phyloP scores from a whole-genome alignment of 371 early-diverging fungal genomes.

The Mortierella sp. region DNA sequence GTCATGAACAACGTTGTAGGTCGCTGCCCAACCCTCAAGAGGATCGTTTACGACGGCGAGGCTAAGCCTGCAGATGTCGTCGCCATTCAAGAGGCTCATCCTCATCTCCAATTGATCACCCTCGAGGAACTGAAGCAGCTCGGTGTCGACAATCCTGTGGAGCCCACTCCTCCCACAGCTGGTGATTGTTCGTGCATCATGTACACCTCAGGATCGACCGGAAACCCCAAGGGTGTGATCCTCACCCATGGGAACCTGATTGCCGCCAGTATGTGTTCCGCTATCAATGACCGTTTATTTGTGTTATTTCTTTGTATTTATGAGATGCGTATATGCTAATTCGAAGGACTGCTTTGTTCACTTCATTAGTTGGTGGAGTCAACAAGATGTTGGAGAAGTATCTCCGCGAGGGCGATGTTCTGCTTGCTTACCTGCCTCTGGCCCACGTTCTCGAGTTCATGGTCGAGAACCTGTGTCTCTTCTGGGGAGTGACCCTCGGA shows the following conservation, averaged over 20 bases:
- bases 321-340: too few species aligned
- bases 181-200: slow-evolving; percentile 91
- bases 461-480: slow-evolving; percentile 78
- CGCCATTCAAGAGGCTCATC: slow-evolving; percentile 36
- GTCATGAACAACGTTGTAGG: slow-evolving; percentile 68
- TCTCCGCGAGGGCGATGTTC: slow-evolving; percentile 61
- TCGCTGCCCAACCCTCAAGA: slow-evolving; percentile 69
- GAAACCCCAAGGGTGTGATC: slow-evolving; percentile 91
- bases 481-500: slow-evolving; percentile 80
- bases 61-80: slow-evolving; percentile 60
- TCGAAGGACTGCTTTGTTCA: background rate
- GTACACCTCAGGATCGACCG: slow-evolving; percentile 97
- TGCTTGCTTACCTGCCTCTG: slow-evolving; percentile 93
- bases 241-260: slow-evolving; percentile 87
- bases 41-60: slow-evolving; percentile 83
- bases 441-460: slow-evolving; percentile 93
- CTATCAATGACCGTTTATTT: too few species aligned
- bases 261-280: slow-evolving; percentile 54
- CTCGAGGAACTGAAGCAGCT: slow-evolving; percentile 68
- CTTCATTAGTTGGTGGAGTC: slow-evolving; percentile 61
- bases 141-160: slow-evolving; percentile 71
- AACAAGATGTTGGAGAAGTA: slow-evolving; percentile 58
- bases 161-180: slow-evolving; percentile 68
- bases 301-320: too few species aligned
- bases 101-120: slow-evolving; percentile 57